Percentiles rank a stretch among this genome's conserved stretches.
Conservation (phyloP, 306 rosid species). For the Calophaca sinica region DNA sequence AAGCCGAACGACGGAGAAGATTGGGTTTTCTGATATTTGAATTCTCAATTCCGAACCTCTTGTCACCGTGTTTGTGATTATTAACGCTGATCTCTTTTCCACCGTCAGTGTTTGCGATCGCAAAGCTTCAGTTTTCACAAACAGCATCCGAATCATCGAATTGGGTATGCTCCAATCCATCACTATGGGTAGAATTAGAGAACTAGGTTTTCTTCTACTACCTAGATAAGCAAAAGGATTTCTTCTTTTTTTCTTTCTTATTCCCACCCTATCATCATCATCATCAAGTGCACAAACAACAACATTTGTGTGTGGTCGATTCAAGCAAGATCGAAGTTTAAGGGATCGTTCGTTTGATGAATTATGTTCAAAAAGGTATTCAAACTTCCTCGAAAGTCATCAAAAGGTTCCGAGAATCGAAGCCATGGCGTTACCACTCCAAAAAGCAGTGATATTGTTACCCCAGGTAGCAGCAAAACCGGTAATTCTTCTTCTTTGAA, state of each 20-base stretch:
- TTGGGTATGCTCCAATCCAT: constrained; percentile 32
- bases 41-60: constrained; percentile 26
- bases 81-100: constrained; percentile 20
- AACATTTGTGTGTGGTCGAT: constrained; percentile 28
- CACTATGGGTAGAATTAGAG: constrained; percentile 38
- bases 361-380: constrained; percentile 71
- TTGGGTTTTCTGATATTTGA: constrained; percentile 16
- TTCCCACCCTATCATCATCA: too few species aligned
- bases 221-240: constrained; percentile 47
- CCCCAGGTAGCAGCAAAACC: constrained; percentile 49
- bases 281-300: not conserved
- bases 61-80: not conserved
- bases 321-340: not conserved
- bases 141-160: constrained; percentile 29
- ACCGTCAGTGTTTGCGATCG: constrained; percentile 42
- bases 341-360: constrained; percentile 43
- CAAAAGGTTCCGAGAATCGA: constrained; percentile 60
- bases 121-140: constrained; percentile 34
- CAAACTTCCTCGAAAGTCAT: constrained; percentile 67
- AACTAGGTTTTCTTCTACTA: constrained; percentile 46
- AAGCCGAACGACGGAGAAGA: constrained; percentile 33
- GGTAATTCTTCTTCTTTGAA: constrained; percentile 57
- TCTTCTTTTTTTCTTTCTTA: not conserved
- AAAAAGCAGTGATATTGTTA: constrained; percentile 50
- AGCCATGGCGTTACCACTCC: constrained; percentile 45